Base-by-base conservation (phyloP, 768 basidiomycete species). In the Calocybe cyanea region DNA sequence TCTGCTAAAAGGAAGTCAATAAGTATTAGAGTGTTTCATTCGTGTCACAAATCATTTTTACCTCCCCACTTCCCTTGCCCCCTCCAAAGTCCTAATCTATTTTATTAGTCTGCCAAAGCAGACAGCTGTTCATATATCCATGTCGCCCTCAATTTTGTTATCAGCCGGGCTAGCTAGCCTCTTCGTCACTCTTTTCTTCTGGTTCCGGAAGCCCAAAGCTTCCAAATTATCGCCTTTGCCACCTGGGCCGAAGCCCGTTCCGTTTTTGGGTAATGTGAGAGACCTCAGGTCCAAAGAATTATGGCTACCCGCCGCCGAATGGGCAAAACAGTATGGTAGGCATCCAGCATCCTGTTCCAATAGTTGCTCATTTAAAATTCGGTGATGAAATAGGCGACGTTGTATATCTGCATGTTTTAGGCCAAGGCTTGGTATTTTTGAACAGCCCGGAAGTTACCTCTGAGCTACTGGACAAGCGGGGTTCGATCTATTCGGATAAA, bases 401-500 rank as follows among this genome's bases (percentile, higher is more conserved):
- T 54, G 77, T 80, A 0, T 81, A 85, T 56, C 61, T 87, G 28
- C 80, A 82, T 52, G 63, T 85, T 18, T 69, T 84, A 38, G 83
- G 85, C 0, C 78, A 85, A 49, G 75, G 77, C 1, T 73, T 90
- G 25, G 68, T 88, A 23, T 83, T 89, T 63, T 55, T 88, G 41
- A 85, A 81, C 62, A 76, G 75, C 25, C 71, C 73, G 6, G 73
- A 83, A 30, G 80, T 72, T 0, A 76, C 73, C 0, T 67, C 69
- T 31, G 86, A 87, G 28, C 63, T 91, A 45, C 65, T 91, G 52
- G 86, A 89, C 45, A 83, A 78, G 57, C 75, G 78, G 23, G 83
- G 85, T 6, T 66, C 75, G 7, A 80, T 87, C 21, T 89, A 88
- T 60, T 81, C 86, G 7, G 87, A 88, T 65, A 85, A 83, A 60